Percentiles rank a stretch among this genome's conserved stretches.
Conservation (phyloP, 305 asterid genomes). For the Rubia peregrina region DNA sequence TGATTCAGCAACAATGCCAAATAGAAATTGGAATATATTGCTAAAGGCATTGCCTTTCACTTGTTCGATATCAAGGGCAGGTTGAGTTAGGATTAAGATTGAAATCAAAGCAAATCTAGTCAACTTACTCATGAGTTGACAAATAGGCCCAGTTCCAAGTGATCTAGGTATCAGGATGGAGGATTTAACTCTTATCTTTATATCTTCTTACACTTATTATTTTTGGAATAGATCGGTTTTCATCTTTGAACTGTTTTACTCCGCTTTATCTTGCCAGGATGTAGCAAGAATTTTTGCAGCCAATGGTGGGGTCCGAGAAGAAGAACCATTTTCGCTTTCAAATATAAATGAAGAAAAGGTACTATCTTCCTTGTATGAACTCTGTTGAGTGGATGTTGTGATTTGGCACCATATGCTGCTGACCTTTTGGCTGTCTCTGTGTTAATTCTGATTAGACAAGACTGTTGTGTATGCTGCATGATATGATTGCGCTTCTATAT, state of each 20-base stretch:
- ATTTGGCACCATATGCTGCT: not conserved
- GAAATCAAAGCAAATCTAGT: not conserved
- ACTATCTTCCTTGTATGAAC: slow-evolving; percentile 12
- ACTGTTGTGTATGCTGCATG: not conserved
- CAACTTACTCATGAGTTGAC: not conserved
- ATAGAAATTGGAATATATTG: not conserved
- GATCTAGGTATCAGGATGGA: not conserved
- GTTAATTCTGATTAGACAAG: not conserved
- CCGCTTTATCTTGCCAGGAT: slow-evolving; percentile 45
- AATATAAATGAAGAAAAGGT: slow-evolving; percentile 50
- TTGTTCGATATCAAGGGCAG: not conserved
- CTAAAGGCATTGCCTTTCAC: not conserved
- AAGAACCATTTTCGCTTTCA: slow-evolving; percentile 76
- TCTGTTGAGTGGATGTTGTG: slow-evolving; percentile 1
- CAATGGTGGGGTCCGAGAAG: slow-evolving; percentile 66
- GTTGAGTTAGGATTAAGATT: not conserved
- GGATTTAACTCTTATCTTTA: not conserved
- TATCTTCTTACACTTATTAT: not conserved
- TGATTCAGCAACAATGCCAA: not conserved
- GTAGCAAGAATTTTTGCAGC: slow-evolving; percentile 62
- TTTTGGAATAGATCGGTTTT: not conserved
- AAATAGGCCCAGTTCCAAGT: not conserved
- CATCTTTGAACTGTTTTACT: not conserved
- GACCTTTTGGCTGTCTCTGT: not conserved
- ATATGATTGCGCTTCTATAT: not conserved